Conservation (phyloP, 225 moss, liverwort and hornwort species). For the Ulota crispa region DNA sequence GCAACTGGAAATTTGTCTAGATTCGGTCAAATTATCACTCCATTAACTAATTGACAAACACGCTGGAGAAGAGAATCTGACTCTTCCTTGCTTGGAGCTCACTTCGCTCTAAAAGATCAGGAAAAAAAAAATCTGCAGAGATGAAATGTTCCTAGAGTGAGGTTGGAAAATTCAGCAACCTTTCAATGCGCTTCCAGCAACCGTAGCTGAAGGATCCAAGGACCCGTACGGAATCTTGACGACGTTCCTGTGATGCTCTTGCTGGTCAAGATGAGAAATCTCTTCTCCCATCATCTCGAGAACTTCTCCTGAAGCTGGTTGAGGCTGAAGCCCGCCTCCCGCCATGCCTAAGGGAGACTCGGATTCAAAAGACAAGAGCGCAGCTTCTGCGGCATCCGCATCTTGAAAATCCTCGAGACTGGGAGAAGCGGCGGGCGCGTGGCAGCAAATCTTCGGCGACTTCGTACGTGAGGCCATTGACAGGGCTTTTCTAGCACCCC, state of each 20-base stretch:
- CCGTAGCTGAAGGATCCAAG: constrained; percentile 46
- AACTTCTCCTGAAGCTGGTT: constrained; percentile 44
- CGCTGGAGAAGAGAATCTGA: constrained; percentile 11
- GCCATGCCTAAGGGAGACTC: constrained; percentile 18
- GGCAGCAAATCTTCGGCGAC: constrained; percentile 84
- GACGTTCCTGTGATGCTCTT: constrained; percentile 40
- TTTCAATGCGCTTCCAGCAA: constrained; percentile 51
- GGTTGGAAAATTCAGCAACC: constrained; percentile 29
- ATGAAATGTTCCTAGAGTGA: not conserved
- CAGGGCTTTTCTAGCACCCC: constrained; percentile 72
- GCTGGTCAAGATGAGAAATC: constrained; percentile 28
- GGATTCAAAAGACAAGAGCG: constrained; percentile 7
- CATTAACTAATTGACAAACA: not conserved
- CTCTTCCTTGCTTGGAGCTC: constrained; percentile 14
- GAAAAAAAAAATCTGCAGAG: not conserved
- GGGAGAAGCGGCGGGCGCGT: constrained; percentile 56
- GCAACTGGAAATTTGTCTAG: constrained; percentile 5
- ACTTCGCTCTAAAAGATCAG: not conserved
- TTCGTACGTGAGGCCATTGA: constrained; percentile 84
- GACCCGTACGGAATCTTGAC: constrained; percentile 41
- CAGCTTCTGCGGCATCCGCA: constrained; percentile 4
- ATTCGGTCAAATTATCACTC: not conserved
- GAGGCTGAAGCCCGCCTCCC: constrained; percentile 32
- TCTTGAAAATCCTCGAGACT: constrained; percentile 25
- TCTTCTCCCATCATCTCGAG: constrained; percentile 42